phyloP scores from a whole-genome alignment of 768 basidiomycete species.

The Chalciporus chontae region DNA sequence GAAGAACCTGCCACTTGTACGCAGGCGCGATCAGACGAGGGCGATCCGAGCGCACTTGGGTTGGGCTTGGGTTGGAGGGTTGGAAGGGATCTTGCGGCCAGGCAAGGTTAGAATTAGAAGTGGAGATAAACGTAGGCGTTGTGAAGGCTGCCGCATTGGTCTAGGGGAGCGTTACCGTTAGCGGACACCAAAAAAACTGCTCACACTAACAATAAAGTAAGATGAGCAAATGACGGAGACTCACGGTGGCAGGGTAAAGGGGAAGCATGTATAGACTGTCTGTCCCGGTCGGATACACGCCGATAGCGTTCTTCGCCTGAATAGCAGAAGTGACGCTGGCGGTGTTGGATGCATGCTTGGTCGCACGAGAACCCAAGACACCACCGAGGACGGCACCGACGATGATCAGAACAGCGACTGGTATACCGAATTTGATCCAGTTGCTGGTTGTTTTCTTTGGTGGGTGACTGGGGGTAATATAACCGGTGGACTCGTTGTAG shows the following conservation, averaged over 20 bases:
- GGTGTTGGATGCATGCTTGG: conserved; percentile 35
- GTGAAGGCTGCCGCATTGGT: conserved; percentile 73
- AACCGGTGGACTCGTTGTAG: conserved; percentile 69
- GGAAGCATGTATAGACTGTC: conserved; percentile 78
- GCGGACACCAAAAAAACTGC: background rate
- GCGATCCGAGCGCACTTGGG: conserved; percentile 66
- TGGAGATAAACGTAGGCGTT: conserved; percentile 64
- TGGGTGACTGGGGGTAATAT: conserved; percentile 47
- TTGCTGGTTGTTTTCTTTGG: conserved; percentile 55
- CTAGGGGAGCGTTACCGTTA: conserved; percentile 32
- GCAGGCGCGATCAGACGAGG: conserved; percentile 89
- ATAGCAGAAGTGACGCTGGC: conserved; percentile 54
- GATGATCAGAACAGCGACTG: conserved; percentile 60
- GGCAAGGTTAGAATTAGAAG: conserved; percentile 45
- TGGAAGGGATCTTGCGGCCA: conserved; percentile 84
- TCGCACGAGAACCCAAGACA: conserved; percentile 65
- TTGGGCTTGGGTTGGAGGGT: conserved; percentile 59
- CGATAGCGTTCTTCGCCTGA: conserved; percentile 57
- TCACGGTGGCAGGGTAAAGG: conserved; percentile 83
- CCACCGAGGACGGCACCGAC: conserved; percentile 72
- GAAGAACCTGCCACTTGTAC: conserved; percentile 88
- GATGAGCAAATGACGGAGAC: conserved; percentile 31
- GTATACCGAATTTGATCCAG: conserved; percentile 77
- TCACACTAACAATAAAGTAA: conserved; percentile 2
- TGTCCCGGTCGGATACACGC: conserved; percentile 73